A percentile compares a stretch with the other conserved stretches of the same genome.
These are phyloP conservation scores for Cystobasidium sp. DNA, from an alignment of 1,284 basidiomycete species.

Conservation along the genomic window DNA sequence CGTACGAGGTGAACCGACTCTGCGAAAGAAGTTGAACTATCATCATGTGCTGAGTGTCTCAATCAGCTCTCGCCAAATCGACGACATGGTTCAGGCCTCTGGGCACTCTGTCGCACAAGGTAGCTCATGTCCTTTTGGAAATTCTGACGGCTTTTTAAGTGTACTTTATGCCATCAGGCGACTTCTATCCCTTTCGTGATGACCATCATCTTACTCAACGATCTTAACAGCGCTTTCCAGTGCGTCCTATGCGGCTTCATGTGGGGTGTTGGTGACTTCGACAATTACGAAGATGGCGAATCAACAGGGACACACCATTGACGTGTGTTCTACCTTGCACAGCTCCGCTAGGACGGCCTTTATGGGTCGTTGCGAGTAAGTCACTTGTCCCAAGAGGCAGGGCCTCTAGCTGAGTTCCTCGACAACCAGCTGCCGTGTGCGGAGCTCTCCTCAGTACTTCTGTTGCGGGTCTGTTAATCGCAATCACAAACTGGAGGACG, in stretches of 20 bases:
- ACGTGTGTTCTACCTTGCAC: no score
- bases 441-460: conserved; percentile 2
- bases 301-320: no score
- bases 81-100: conserved; percentile 23
- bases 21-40: background rate
- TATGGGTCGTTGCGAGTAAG: background rate
- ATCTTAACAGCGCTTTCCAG: conserved; percentile 24
- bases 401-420: background rate
- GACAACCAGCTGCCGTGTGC: background rate
- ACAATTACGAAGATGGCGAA: background rate
- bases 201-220: conserved; percentile 20
- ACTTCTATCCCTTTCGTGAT: background rate
- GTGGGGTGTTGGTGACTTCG: conserved; percentile 14
- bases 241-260: conserved; percentile 20
- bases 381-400: background rate
- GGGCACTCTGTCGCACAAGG: conserved; percentile 14
- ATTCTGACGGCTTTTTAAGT: background rate
- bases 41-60: background rate
- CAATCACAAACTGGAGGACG: background rate
- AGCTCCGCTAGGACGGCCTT: conserved; percentile 20
- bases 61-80: conserved; percentile 4
- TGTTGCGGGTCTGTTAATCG: background rate
- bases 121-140: background rate
- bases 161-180: background rate
- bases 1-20: background rate